Evolutionary conservation across 768 basidiomycete species (phyloP).

Genomic region (Calocera viscosa): DNA sequence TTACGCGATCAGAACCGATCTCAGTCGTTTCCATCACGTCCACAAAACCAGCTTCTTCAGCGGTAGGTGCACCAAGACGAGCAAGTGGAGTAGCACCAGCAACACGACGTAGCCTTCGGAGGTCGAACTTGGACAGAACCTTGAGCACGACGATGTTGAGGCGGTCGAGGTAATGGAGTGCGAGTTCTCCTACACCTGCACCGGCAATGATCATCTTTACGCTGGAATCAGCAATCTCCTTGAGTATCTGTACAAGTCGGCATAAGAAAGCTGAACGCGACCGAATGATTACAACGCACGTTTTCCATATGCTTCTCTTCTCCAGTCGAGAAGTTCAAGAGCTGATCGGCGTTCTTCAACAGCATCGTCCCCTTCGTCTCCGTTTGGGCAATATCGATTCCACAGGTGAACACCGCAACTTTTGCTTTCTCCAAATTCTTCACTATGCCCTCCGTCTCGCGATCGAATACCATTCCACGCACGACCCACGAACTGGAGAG

Average conservation of each 20-base stretch:
- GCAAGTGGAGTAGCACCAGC: slow-evolving; percentile 94
- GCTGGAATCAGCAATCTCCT: slow-evolving; percentile 92
- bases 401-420: slow-evolving; percentile 89
- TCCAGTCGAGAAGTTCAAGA: slow-evolving; percentile 90
- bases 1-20: slow-evolving; percentile 95
- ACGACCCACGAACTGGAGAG: slow-evolving; percentile 77
- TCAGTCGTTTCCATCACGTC: slow-evolving; percentile 93
- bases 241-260: slow-evolving; percentile 60
- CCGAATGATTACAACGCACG: slow-evolving; percentile 24
- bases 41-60: slow-evolving; percentile 88
- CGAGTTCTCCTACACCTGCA: slow-evolving; percentile 85
- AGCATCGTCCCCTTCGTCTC: slow-evolving; percentile 98
- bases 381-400: slow-evolving; percentile 87
- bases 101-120: slow-evolving; percentile 85
- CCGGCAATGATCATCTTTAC: slow-evolving; percentile 91
- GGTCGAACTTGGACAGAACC: slow-evolving; percentile 94
- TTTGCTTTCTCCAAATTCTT: slow-evolving; percentile 79
- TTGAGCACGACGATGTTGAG: slow-evolving; percentile 90
- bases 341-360: slow-evolving; percentile 87
- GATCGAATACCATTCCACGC: slow-evolving; percentile 94
- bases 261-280: not conserved
- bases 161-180: slow-evolving; percentile 91
- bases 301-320: slow-evolving; percentile 97
- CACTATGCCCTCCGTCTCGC: slow-evolving; percentile 82
- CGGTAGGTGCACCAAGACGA: slow-evolving; percentile 86